Conservation (phyloP, 2,329 filamentous ascomycete species). For the Xenoacremonium recifei region DNA sequence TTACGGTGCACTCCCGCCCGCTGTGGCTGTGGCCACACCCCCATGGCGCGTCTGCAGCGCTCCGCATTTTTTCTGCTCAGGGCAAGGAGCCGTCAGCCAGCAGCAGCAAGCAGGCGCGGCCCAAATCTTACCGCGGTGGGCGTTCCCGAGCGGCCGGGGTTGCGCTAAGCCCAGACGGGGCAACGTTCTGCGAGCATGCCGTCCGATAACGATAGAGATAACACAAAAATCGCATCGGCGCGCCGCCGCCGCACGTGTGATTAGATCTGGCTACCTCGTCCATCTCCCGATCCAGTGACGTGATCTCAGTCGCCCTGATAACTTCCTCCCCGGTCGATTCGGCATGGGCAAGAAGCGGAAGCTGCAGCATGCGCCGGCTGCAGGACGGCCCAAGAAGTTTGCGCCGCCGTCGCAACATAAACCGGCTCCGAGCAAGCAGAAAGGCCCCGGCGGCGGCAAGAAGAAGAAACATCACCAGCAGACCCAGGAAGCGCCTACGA, state of each 20-base stretch:
- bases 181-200: slow-evolving; percentile 19
- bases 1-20: too few relatives aligned
- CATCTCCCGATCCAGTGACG: slow-evolving; percentile 11
- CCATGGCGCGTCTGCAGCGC: slow-evolving; percentile 7
- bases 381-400: slow-evolving; percentile 17
- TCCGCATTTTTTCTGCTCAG: too few relatives aligned
- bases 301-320: slow-evolving; percentile 1
- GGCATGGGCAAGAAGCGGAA: slow-evolving; percentile 45
- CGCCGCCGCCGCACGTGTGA: background rate
- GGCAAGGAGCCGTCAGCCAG: too few relatives aligned
- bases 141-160: slow-evolving; percentile 23
- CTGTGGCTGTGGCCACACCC: too few relatives aligned
- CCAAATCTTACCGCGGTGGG: slow-evolving; percentile 17
- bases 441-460: slow-evolving; percentile 8
- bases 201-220: too few relatives aligned
- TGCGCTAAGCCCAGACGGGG: slow-evolving; percentile 20
- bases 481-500: slow-evolving; percentile 41
- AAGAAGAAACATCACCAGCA: slow-evolving; percentile 25
- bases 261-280: too few relatives aligned
- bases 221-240: too few relatives aligned
- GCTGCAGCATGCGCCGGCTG: slow-evolving; percentile 28
- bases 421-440: slow-evolving; percentile 16
- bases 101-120: slow-evolving; percentile 10
- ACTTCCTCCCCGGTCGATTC: slow-evolving; percentile 1
- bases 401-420: slow-evolving; percentile 17